Base-by-base conservation (phyloP, 2,329 filamentous ascomycete genomes). In the Colletotrichum plurivorum region DNA sequence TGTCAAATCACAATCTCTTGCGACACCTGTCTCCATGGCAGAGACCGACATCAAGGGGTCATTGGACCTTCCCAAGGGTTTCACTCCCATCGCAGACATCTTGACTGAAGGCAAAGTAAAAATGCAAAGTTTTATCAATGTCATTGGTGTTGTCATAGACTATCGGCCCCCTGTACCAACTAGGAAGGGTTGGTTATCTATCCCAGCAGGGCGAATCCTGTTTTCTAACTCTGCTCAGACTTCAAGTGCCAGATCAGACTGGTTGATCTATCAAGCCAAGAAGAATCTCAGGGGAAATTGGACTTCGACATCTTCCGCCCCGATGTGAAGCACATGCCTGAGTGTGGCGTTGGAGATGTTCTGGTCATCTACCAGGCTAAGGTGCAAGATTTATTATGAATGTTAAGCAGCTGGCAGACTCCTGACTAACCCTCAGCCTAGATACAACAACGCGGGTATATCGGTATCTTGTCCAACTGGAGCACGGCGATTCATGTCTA, bases 81-180 rank as follows among this genome's bases (percentile, higher is more conserved):
- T 88, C 73, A 74, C 66, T 8, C 61, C 76, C 13, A 78, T 85
- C 72, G 75, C 80, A 71, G 76, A 84, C 36, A 75, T 89, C 20
- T 73, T 89, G 69, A 78, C 85, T 58, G 78, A 78, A 25, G 48
- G 20, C 20, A 76, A 77, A 25, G 63, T 78, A 53, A 54, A 72
- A 9, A 16, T 73, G 27, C 71, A 76, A 31, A 73, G 49, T 2
- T 67, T 81, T 6, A 82, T 90, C 71, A 91, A 84, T 78, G 80
- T 96, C 48, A 86, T 94, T 58, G 94, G 94, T 1, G 79, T 95
- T 5, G 87, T 95, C 4, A 88, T 89, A 59, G 93, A 95, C 73
- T 85, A 84, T 56, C 84, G 88, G 65, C 78, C 84, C 1, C 87
- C 89, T 1, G 83, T 82, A 0, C 64, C 76, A 12, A 89, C 89